phyloP scores from a whole-genome alignment of 2,329 filamentous ascomycete genomes.

The Pyrenophora graminea region DNA sequence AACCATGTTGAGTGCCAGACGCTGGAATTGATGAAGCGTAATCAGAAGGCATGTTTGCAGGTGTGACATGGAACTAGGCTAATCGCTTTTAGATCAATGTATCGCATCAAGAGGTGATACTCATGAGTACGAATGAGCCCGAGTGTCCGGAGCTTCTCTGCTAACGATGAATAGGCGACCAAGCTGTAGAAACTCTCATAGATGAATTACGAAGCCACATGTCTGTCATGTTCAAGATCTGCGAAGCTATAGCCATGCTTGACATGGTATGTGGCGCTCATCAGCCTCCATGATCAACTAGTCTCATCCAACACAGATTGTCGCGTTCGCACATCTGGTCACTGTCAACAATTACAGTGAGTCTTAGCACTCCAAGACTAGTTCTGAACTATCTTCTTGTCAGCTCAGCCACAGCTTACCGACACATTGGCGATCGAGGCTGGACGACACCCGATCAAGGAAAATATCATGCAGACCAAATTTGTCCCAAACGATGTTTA shows the following conservation, averaged over 20 bases:
- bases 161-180: slow-evolving; percentile 56
- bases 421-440: slow-evolving; percentile 72
- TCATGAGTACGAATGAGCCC: slow-evolving; percentile 61
- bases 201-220: slow-evolving; percentile 72
- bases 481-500: slow-evolving; percentile 93
- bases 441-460: slow-evolving; percentile 77
- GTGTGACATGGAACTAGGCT: neutral
- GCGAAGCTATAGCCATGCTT: slow-evolving; percentile 81
- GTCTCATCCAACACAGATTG: slow-evolving; percentile 25
- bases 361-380: slow-evolving; percentile 3
- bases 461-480: slow-evolving; percentile 69
- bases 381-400: slow-evolving; percentile 8
- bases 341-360: slow-evolving; percentile 65
- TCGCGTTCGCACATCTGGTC: slow-evolving; percentile 61
- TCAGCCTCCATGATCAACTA: neutral
- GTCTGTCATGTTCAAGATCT: slow-evolving; percentile 77
- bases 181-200: slow-evolving; percentile 72
- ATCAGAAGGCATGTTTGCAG: slow-evolving; percentile 52
- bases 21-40: slow-evolving; percentile 76
- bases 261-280: slow-evolving; percentile 69
- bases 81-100: slow-evolving; percentile 66
- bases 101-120: slow-evolving; percentile 80
- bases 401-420: slow-evolving; percentile 68
- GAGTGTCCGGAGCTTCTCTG: neutral
- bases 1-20: slow-evolving; percentile 87